A percentile compares a stretch with the other conserved stretches of the same genome.
Evolutionary conservation across 768 basidiomycete genomes (phyloP).

Genomic region (Boletales sp.): DNA sequence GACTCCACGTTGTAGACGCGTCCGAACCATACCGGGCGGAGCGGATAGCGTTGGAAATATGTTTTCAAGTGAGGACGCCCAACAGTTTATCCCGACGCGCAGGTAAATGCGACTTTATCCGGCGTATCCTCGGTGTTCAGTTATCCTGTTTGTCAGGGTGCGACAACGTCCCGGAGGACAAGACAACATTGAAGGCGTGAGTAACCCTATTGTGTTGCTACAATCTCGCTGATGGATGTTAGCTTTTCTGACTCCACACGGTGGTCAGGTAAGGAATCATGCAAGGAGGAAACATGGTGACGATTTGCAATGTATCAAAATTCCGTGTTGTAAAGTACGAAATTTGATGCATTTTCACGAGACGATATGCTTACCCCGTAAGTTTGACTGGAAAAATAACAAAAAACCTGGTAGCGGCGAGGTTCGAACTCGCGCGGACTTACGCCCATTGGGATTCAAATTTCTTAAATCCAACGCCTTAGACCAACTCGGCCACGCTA

Average conservation of each 20-base stretch:
- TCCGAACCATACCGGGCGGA: conserved; percentile 32
- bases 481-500: conserved; percentile 87
- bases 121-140: background rate
- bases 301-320: background rate
- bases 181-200: conserved; percentile 50
- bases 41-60: conserved; percentile 30
- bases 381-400: background rate
- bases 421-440: conserved; percentile 90
- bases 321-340: too few species aligned
- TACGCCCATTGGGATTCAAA: conserved; percentile 79
- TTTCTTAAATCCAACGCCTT: conserved; percentile 87
- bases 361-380: too few species aligned
- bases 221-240: conserved; percentile 1
- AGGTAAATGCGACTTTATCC: conserved; percentile 37
- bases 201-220: conserved; percentile 10
- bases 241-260: conserved; percentile 26
- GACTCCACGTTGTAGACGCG: conserved; percentile 27
- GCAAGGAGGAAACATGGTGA: background rate
- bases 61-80: conserved; percentile 41
- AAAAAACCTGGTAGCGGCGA: conserved; percentile 66
- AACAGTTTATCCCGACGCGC: conserved; percentile 66
- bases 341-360: too few species aligned
- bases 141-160: conserved; percentile 40
- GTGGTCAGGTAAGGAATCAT: background rate
- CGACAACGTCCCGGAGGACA: conserved; percentile 65